Base-by-base conservation (phyloP, 768 basidiomycete species). In the Rhizopogon salebrosus region DNA sequence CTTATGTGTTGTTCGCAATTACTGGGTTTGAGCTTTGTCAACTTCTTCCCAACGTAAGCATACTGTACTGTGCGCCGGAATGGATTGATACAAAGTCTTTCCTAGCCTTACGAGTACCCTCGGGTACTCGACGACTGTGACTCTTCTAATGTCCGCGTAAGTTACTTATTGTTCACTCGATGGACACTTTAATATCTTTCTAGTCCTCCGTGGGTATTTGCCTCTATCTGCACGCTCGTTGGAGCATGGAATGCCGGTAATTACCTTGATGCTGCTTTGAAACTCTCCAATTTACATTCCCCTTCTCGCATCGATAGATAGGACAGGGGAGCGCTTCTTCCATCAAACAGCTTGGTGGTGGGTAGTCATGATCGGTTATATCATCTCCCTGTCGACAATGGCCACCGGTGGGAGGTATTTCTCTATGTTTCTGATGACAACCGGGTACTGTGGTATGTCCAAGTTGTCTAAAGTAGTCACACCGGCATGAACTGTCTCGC, bases 301-400 rank as follows among this genome's bases (percentile, higher is more conserved):
- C 6, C 22, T 10, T 49, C 23, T 2, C 41, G 24, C 18, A 34
- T 18, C 18, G n/a, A 27, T 42, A 78, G 84, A 85, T 56, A 70
- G 68, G 52, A 80, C 80, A 3, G 84, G 83, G 0, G 84, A 85
- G 65, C 75, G 83, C 6, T 85, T 80, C 68, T 82, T 83, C 73
- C 85, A 86, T 62, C 71, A 78, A 46, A 65, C 70, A 3, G 70
- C 62, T 2, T 77, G 75, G 68, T 83, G 80, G 82, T 83, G 82
- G 82, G 78, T 70, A 3, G 75, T 76, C 41, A 80, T 85, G 2
- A 37, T 83, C 3, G 85, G 80, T 1, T 85, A 78, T 57, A 79
- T 85, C 55, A 82, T 86, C 54, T 77, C 76, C 2, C 62, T 84
- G 18, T 76, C 76, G 1, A 85, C 83, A 0, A 73, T 74, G 67